A percentile compares a stretch with the other conserved stretches of the same genome.
phyloP scores from a whole-genome alignment of 108 stramenopile genomes.

The Nitzschia sp. region DNA sequence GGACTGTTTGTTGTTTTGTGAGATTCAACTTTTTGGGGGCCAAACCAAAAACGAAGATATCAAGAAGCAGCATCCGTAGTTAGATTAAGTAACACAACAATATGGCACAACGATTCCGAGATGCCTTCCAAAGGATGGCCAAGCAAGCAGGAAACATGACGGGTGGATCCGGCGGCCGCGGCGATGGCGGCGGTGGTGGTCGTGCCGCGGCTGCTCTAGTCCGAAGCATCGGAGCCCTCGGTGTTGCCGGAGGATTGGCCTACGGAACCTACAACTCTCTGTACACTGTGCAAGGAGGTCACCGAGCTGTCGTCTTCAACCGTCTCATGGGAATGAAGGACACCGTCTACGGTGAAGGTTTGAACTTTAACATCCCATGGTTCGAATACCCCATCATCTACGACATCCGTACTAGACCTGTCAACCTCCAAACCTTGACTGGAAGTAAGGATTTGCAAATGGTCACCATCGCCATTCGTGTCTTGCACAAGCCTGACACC shows the following conservation, averaged over 20 bases:
- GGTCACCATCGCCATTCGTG: constrained; percentile 99
- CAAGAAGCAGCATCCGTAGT: neutral
- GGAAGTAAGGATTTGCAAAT: constrained; percentile 99
- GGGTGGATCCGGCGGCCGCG: constrained; percentile 55
- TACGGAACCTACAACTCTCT: constrained; percentile 93
- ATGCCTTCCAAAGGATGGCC: constrained; percentile 74
- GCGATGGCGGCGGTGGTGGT: constrained; percentile 56
- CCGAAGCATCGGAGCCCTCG: constrained; percentile 65
- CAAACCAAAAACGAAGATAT: neutral
- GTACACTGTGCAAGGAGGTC: constrained; percentile 95
- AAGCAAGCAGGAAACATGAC: constrained; percentile 66
- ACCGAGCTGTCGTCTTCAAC: constrained; percentile 96
- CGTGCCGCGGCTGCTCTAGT: constrained; percentile 79
- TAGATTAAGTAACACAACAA: neutral
- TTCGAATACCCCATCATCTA: constrained; percentile 95
- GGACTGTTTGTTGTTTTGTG: too few relatives aligned
- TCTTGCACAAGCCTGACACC: constrained; percentile 93
- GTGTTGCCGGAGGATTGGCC: constrained; percentile 76
- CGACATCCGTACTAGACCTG: constrained; percentile 96
- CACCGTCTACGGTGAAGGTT: constrained; percentile 88
- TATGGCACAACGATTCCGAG: constrained; percentile 81
- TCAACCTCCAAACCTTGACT: constrained; percentile 92
- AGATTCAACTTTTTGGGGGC: too few relatives aligned
- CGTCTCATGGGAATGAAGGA: constrained; percentile 92
- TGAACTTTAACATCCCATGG: constrained; percentile 98